These are phyloP conservation scores for Ciborinia camelliae DNA, from an alignment of 2,329 filamentous ascomycete genomes.

Conservation along the genomic window DNA sequence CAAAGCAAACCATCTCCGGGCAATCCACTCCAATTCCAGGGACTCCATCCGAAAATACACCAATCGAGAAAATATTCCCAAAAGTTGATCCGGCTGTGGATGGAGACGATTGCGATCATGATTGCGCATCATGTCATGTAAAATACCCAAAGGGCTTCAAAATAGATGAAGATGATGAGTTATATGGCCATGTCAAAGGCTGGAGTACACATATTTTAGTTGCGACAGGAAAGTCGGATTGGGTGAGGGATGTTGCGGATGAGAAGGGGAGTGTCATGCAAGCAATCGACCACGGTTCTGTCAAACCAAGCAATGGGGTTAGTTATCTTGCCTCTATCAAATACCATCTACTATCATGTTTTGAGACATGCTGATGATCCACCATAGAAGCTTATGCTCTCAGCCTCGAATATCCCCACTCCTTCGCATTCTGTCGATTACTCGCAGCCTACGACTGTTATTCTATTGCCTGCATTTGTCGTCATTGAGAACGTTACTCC, in stretches of 20 bases:
- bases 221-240: conserved; percentile 93
- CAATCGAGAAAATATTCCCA: conserved; percentile 57
- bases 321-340: conserved; percentile 33
- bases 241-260: conserved; percentile 83
- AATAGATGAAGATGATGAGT: conserved; percentile 70
- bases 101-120: conserved; percentile 83
- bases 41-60: conserved; percentile 26
- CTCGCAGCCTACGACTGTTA: conserved; percentile 68
- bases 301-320: conserved; percentile 66
- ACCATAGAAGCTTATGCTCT: conserved; percentile 78
- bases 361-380: conserved; percentile 8
- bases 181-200: conserved; percentile 82
- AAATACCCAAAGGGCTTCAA: conserved; percentile 70
- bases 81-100: conserved; percentile 72
- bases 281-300: conserved; percentile 57
- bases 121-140: conserved; percentile 78
- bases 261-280: conserved; percentile 85
- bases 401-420: conserved; percentile 85
- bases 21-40: conserved; percentile 30
- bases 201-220: conserved; percentile 90
- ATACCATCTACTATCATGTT: conserved; percentile 23
- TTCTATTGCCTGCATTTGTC: conserved; percentile 82
- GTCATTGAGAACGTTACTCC: conserved; percentile 82
- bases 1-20: conserved; percentile 31
- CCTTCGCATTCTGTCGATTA: conserved; percentile 63